Conservation (phyloP, 768 basidiomycete species). For the Tulasnella sp. region DNA sequence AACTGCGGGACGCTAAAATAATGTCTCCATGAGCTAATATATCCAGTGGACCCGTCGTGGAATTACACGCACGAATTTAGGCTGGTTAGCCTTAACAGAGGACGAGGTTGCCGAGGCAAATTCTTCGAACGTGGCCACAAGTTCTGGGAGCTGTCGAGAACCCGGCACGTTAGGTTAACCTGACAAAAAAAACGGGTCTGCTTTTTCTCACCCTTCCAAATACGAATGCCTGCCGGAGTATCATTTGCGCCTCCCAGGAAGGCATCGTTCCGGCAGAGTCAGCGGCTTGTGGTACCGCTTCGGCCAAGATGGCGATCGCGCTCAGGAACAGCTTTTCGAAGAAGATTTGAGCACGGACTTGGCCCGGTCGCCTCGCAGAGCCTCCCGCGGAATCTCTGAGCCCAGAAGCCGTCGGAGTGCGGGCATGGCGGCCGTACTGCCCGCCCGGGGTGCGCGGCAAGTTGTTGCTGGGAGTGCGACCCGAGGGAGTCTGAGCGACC, state of each 20-base stretch:
- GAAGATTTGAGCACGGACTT: conserved; percentile 19
- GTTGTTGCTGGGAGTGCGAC: conserved; percentile 22
- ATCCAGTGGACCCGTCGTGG: neutral
- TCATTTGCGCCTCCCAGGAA: neutral
- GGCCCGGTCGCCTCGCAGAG: neutral
- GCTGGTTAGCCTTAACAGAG: conserved; percentile 18
- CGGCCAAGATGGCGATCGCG: conserved; percentile 10
- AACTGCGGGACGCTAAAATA: conserved; percentile 3
- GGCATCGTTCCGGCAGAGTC: neutral
- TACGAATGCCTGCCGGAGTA: conserved; percentile 8
- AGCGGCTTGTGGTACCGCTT: neutral
- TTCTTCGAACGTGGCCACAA: conserved; percentile 7
- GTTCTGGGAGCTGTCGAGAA: conserved; percentile 2
- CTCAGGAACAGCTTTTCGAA: conserved; percentile 25
- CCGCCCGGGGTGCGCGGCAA: conserved; percentile 20
- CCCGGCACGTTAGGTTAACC: neutral
- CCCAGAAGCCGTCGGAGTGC: conserved; percentile 18
- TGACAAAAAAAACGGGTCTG: neutral
- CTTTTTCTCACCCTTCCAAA: conserved; percentile 16
- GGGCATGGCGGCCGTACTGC: neutral
- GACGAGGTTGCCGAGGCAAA: conserved; percentile 25
- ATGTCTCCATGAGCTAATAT: neutral
- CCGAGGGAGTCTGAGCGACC: conserved; percentile 13
- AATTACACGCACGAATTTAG: conserved; percentile 7
- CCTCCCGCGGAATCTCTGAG: neutral